phyloP scores from a whole-genome alignment of 176 grass and related monocot genomes.

The Pontederia paniculata region DNA sequence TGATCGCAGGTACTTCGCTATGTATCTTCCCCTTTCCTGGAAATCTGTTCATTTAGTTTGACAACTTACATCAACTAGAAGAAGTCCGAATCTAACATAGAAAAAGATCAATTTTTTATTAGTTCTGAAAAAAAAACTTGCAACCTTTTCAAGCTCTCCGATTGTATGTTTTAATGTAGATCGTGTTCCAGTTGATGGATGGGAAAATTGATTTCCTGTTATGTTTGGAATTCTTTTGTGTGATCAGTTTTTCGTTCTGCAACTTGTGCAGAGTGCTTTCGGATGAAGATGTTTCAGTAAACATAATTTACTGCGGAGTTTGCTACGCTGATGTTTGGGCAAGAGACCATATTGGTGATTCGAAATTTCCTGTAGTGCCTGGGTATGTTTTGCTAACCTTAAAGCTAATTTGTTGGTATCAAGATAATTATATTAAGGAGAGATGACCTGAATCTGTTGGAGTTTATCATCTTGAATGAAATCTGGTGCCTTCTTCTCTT shows the following conservation, averaged over 20 bases:
- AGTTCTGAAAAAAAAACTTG: too few relatives aligned
- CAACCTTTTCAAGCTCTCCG: too few relatives aligned
- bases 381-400: conserved; percentile 29
- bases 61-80: too few relatives aligned
- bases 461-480: too few relatives aligned
- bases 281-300: conserved; percentile 47
- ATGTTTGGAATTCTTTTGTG: background rate
- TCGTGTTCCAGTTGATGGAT: background rate
- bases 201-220: background rate
- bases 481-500: too few relatives aligned
- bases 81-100: too few relatives aligned
- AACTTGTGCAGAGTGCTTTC: conserved; percentile 16
- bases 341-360: conserved; percentile 29
- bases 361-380: conserved; percentile 55
- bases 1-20: conserved; percentile 30
- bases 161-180: too few relatives aligned
- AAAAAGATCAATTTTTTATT: too few relatives aligned
- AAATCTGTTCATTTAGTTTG: too few relatives aligned
- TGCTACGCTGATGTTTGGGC: conserved; percentile 68
- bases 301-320: conserved; percentile 63
- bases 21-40: too few relatives aligned
- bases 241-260: background rate
- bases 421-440: too few relatives aligned
- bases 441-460: too few relatives aligned
- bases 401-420: background rate